Evolutionary conservation across 306 rosid species (phyloP), one percentile per base, ranked within the genome.

Genomic region (Fragaria ananassa): DNA sequence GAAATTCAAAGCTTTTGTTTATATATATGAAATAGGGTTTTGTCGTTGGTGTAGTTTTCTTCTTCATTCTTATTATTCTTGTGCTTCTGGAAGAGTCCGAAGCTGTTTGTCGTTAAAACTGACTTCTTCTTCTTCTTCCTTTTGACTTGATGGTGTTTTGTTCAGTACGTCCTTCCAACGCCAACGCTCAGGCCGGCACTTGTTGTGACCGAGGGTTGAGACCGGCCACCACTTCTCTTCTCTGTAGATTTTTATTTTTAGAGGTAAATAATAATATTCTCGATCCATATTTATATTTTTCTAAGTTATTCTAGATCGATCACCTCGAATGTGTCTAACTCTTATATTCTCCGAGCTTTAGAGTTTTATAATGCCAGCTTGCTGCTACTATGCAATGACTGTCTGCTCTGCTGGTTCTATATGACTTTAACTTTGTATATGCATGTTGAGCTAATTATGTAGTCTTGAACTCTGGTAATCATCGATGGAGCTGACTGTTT

Each of bases 101-200:
- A 49, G 19, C 54, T 37, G 35, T 42, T 44, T 68, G 72, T 10
- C 50, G 53, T 11, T 44, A 1, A 25, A 10, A 25, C 19, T 69
- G 58, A 46, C 44, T 25, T 3, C 21, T 37, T n/a, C 2, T 64
- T 8, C 46, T 10, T 12, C 5, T 6, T 64, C 1, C 11, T 12
- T 12, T 41, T 41, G 44, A 3, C 37, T 53, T 15, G 63, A 4
- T 63, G 45, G 2, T 6, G 5, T 41, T 42, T 41, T 19, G 34
- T 15, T 41, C 50, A 39, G 60, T 18, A 70, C 29, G 49, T 70
- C 74, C 15, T 49, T 70, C 61, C 74, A 70, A 49, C 41, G 68
- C 3, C 39, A 61, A 37, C 42, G 8, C 3, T 47, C 53, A 47
- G 42, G 21, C n/a, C 21, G 68, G 68, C 68, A 13, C 68, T 62